Conservation (phyloP, 805 yeast species). For the Barnettozyma wickerhamii region DNA sequence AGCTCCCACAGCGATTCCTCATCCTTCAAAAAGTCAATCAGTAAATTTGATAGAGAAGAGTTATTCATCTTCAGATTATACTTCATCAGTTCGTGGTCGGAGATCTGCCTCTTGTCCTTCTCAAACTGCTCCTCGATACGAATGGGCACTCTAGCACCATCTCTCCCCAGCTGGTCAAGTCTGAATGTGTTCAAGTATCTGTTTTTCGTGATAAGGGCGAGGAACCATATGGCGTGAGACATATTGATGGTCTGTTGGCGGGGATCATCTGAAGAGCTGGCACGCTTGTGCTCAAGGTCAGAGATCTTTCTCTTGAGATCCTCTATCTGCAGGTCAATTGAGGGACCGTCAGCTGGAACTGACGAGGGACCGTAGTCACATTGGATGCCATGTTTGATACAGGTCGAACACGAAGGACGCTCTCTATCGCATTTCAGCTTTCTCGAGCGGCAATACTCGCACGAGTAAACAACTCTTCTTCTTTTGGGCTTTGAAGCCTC, state of each 20-base stretch:
- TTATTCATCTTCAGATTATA: not conserved
- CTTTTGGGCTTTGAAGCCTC: constrained; percentile 1
- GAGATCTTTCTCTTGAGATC: constrained; percentile 1
- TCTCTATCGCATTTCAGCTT: constrained; percentile 10
- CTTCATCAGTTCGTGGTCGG: constrained; percentile 6
- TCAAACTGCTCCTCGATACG: constrained; percentile 6
- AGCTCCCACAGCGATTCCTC: constrained; percentile 2
- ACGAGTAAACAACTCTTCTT: constrained; percentile 9
- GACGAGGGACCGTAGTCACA: constrained; percentile 2
- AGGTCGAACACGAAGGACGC: constrained; percentile 7
- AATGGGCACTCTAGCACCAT: not conserved
- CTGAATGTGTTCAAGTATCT: constrained; percentile 3
- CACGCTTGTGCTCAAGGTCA: constrained; percentile 2
- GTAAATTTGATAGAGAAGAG: not conserved
- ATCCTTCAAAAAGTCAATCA: constrained; percentile 2
- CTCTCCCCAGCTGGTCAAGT: not conserved
- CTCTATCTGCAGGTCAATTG: constrained; percentile 1
- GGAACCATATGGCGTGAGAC: constrained; percentile 1
- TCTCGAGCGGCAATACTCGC: constrained; percentile 10
- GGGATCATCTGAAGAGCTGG: too few relatives aligned
- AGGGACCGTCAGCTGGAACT: not conserved
- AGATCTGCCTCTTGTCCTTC: constrained; percentile 5
- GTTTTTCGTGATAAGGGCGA: constrained; percentile 1
- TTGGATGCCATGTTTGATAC: constrained; percentile 1
- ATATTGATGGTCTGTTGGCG: too few relatives aligned